Base-by-base conservation (phyloP, 371 early-diverging fungal genomes). In the Mucor circinelloides region DNA sequence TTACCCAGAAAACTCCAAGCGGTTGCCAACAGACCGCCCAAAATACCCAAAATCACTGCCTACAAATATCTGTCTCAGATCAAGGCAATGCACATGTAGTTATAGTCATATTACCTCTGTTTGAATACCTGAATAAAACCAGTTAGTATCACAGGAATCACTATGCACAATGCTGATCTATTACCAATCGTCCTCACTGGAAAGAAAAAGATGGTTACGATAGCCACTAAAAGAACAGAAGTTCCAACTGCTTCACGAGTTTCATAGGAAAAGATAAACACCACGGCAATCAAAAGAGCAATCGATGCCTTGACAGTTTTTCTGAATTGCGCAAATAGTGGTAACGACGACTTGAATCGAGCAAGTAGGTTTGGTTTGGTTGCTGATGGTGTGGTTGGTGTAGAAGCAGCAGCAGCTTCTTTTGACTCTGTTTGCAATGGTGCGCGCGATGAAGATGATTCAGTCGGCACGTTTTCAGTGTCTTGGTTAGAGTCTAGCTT, bases 221-320 rank as follows among this genome's bases (percentile, higher is more conserved):
- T 68, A 2, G 66, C 58, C 13, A 64, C 40, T 7, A 72, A 54
- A 12, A 72, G 55, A n/a, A 59, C 62, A 27, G 62, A 46, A 6
- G 19, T 13, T 40, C 72, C 69, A 19, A 65, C 19, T 15, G 40
- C 48, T 17, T 23, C 52, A 44, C 46, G 64, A 19, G 66, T 57
- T 23, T 40, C 42, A 21, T 7, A 17, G 13, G 56, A 59, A 7
- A 82, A 57, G 3, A 67, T 61, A 64, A 82, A 65, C 1, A 82
- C 62, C 2, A 75, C 13, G 0, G 66, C 68, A 25, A 79, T 71
- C 10, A 74, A 57, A 17, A 82, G 44, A 13, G 76, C 82, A 30
- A 79, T 54, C 10, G 76, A 62, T 0, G 78, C 72, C 44, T 82
- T 82, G 19, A 79, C 10, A 0, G 72, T 71, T 40, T 79, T 82